A percentile compares a stretch with the other conserved stretches of the same genome.
These are phyloP conservation scores for Stagonosporopsis rhizophila DNA, from an alignment of 2,329 filamentous ascomycete species.

Conservation along the genomic window DNA sequence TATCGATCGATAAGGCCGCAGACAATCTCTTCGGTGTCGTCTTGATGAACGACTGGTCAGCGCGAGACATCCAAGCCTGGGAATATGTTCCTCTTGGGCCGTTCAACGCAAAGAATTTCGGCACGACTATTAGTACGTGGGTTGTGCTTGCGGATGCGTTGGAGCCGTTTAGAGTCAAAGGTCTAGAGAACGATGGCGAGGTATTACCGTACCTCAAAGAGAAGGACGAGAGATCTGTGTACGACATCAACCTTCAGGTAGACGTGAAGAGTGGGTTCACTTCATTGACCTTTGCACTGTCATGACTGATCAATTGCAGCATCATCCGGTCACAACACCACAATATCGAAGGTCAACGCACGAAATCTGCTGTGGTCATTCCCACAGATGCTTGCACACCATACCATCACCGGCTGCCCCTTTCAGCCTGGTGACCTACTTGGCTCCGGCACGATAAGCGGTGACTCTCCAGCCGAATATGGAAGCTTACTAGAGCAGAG, in stretches of 20 bases:
- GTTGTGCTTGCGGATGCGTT: slow-evolving; percentile 78
- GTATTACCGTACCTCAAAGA: slow-evolving; percentile 71
- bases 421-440: slow-evolving; percentile 77
- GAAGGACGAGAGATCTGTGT: slow-evolving; percentile 64
- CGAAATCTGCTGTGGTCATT: slow-evolving; percentile 81
- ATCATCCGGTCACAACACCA: slow-evolving; percentile 60
- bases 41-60: slow-evolving; percentile 87
- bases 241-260: slow-evolving; percentile 73
- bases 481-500: slow-evolving; percentile 78
- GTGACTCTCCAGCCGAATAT: slow-evolving; percentile 62
- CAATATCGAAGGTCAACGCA: slow-evolving; percentile 67
- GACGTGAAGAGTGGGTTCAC: slow-evolving; percentile 60
- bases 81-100: slow-evolving; percentile 84
- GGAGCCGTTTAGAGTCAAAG: slow-evolving; percentile 67
- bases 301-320: slow-evolving; percentile 32
- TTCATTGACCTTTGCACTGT: background rate
- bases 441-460: slow-evolving; percentile 80
- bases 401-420: slow-evolving; percentile 77
- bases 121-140: slow-evolving; percentile 79
- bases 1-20: slow-evolving; percentile 70
- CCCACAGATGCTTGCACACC: slow-evolving; percentile 82
- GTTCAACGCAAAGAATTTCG: slow-evolving; percentile 86
- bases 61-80: slow-evolving; percentile 82
- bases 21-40: slow-evolving; percentile 80
- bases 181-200: slow-evolving; percentile 62